Base-by-base conservation (phyloP, 1,139 yeast species). In the Debaryomycetaceae sp. region DNA sequence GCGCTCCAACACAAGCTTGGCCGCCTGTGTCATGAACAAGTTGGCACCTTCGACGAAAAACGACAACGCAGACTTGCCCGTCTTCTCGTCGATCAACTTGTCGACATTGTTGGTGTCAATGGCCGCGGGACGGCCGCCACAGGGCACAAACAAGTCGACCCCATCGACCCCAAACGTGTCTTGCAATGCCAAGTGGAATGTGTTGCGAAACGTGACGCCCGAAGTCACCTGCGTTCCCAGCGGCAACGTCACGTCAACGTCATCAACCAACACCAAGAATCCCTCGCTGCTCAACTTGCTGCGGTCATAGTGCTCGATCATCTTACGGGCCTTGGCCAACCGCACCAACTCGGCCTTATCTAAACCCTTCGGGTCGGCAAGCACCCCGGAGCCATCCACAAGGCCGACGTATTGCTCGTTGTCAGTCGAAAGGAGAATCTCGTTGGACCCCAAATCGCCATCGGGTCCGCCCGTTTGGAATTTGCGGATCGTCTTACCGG, bases 381-480 rank as follows among this genome's bases (percentile, higher is more conserved):
- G 63, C 16, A 88, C 96, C 56, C 98, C 98, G 7, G 95, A 83
- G 16, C 98, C 98, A 60, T 91, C 98, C 34, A 91, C 93, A 34
- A 91, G 63, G 36, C 88, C 95, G 43, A 88, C 82, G 53, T 91
- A 91, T 35, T 66, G 72, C 61, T 91, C 98, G n/a, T n/a, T n/a
- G 35, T 79, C 73, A 34, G 80, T 63, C 4, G 96, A 85, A 40
- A 89, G 71, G 45, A 85, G 68, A 48, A 91, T 91, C 64, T 91
- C 98, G 56, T 89, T 89, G 30, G 95, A 84, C 23, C 98, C 98
- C 49, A 91, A 72, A 60, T 91, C 98, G 51, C 98, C 98, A 61
- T 91, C 97, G 40, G 98, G 98, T 28, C 98, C 98, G 61, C 97
- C 98, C 35, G 97, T 91, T 66, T 91, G 98, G 53, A 91, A 68